Conservation (phyloP, 1,139 yeast species). For the Torulaspora pretoriensis region DNA sequence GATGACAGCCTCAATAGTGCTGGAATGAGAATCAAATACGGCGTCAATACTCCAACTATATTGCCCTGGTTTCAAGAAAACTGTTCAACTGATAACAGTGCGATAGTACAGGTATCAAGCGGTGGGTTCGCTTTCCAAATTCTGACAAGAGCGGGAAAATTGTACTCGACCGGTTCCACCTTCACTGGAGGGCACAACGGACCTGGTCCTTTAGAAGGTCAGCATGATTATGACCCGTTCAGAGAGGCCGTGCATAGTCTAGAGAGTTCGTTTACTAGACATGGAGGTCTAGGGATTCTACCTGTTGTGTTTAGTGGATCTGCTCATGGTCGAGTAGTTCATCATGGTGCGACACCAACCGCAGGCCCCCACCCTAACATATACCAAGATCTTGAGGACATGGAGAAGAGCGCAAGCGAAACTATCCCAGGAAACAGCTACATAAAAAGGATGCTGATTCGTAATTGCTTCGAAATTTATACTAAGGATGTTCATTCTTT, state of each 20-base stretch:
- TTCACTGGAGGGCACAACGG: slow-evolving; percentile 44
- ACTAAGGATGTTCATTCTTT: slow-evolving; percentile 13
- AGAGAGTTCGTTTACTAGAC: slow-evolving; percentile 23
- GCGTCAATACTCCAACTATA: slow-evolving; percentile 45
- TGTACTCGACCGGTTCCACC: slow-evolving; percentile 51
- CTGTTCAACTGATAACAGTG: slow-evolving; percentile 33
- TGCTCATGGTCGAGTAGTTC: slow-evolving; percentile 9
- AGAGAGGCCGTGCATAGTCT: slow-evolving; percentile 24
- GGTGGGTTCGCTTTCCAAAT: slow-evolving; percentile 69
- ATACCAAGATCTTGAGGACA: slow-evolving; percentile 24
- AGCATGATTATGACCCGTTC: slow-evolving; percentile 36
- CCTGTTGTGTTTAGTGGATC: slow-evolving; percentile 25
- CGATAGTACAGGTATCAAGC: slow-evolving; percentile 54
- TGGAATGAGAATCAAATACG: slow-evolving; percentile 34
- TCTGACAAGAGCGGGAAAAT: slow-evolving; percentile 49
- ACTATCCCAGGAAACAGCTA: slow-evolving; percentile 29
- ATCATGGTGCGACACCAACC: slow-evolving; percentile 21
- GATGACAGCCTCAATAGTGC: slow-evolving; percentile 31
- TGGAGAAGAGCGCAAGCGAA: slow-evolving; percentile 24
- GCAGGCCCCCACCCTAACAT: slow-evolving; percentile 30
- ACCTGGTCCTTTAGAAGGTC: slow-evolving; percentile 38
- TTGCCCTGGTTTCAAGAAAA: slow-evolving; percentile 37
- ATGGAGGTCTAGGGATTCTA: slow-evolving; percentile 14
- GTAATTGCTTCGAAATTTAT: slow-evolving; percentile 27
- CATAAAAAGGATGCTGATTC: slow-evolving; percentile 30